phyloP scores from a whole-genome alignment of 495 filamentous ascomycete genomes.

The Bacidia gigantensis region DNA sequence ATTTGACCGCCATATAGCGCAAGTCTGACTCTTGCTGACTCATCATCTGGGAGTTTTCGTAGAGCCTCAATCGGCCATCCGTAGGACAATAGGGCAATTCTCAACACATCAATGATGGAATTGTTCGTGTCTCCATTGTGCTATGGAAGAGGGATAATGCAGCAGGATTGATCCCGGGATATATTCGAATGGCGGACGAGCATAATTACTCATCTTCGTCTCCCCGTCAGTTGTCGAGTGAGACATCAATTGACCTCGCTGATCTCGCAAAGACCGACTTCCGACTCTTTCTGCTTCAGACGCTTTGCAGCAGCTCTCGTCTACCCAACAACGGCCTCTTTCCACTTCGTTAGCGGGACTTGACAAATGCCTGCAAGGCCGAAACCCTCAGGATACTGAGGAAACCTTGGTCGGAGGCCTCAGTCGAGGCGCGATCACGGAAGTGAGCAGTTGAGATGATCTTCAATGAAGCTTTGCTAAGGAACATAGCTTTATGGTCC shows the following conservation, averaged over 20 bases:
- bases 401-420: constrained; percentile 36
- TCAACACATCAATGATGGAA: too few species aligned
- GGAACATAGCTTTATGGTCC: constrained; percentile 49
- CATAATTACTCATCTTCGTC: constrained; percentile 19
- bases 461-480: background rate
- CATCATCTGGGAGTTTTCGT: too few species aligned
- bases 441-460: constrained; percentile 33
- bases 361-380: constrained; percentile 35
- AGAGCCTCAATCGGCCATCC: too few species aligned
- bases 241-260: background rate
- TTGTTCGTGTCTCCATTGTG: too few species aligned
- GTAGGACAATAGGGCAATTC: too few species aligned
- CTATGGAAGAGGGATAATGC: too few species aligned
- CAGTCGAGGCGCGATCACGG: constrained; percentile 64
- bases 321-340: constrained; percentile 36
- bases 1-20: too few species aligned
- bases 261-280: constrained; percentile 36
- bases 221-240: constrained; percentile 14
- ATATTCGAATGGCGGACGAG: too few species aligned
- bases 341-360: constrained; percentile 53
- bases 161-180: too few species aligned
- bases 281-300: constrained; percentile 82
- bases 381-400: background rate
- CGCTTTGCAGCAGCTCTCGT: constrained; percentile 52
- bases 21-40: too few species aligned